Evolutionary conservation across 2,329 filamentous ascomycete species (phyloP).

Genomic region (Epichloe sp.): DNA sequence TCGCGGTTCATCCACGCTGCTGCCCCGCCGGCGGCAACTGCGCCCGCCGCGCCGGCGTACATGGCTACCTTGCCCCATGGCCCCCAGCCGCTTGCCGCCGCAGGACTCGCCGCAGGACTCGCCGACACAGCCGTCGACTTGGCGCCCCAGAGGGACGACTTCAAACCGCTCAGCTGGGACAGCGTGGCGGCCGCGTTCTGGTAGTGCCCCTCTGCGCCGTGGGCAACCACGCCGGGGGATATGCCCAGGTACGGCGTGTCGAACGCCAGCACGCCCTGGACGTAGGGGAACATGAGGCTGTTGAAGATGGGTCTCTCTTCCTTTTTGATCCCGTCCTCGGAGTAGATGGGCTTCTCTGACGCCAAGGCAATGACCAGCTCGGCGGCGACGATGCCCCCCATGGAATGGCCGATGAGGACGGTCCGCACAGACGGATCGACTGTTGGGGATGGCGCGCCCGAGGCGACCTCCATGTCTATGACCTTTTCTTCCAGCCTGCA

Average conservation of each 20-base stretch:
- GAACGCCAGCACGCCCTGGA: conserved; percentile 82
- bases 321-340: conserved; percentile 28
- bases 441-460: conserved; percentile 67
- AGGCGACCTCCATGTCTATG: conserved; percentile 83
- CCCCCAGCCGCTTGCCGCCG: conserved; percentile 43
- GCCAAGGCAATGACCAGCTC: conserved; percentile 68
- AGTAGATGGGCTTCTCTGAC: conserved; percentile 40
- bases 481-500: conserved; percentile 75
- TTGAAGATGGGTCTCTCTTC: conserved; percentile 27
- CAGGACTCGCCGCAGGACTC: conserved; percentile 2
- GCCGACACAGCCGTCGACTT: background rate
- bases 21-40: conserved; percentile 68
- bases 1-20: conserved; percentile 80
- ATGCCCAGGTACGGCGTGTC: conserved; percentile 88
- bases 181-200: conserved; percentile 58
- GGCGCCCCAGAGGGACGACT: conserved; percentile 49
- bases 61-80: conserved; percentile 77
- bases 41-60: conserved; percentile 71
- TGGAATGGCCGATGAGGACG: conserved; percentile 76
- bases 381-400: conserved; percentile 87
- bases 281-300: conserved; percentile 79
- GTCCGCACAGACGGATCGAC: conserved; percentile 75
- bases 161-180: conserved; percentile 49
- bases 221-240: conserved; percentile 68
- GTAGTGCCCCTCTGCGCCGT: conserved; percentile 78